phyloP scores from a whole-genome alignment of 148 eudicot genomes.

The Arctostaphylos glauca region DNA sequence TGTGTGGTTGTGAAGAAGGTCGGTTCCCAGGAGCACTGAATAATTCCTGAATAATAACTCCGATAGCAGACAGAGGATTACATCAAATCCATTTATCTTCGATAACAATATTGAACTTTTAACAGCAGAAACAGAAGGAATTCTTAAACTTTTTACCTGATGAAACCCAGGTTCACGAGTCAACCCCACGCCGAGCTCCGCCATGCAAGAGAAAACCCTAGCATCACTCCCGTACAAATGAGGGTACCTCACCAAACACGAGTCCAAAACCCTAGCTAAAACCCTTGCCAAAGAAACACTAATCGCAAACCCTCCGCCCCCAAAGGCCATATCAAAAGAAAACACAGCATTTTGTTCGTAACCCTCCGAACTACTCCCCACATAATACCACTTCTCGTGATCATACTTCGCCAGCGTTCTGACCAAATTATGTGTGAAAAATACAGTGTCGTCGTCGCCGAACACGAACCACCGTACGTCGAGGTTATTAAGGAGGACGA shows the following conservation, averaged over 20 bases:
- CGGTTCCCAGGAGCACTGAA: too few species aligned
- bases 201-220: conserved; percentile 62
- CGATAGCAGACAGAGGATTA: too few species aligned
- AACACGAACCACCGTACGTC: conserved; percentile 56
- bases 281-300: conserved; percentile 55
- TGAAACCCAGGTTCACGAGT: conserved; percentile 79
- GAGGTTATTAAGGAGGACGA: conserved; percentile 21
- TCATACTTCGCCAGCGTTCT: conserved; percentile 48
- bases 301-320: conserved; percentile 79
- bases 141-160: conserved; percentile 44
- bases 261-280: conserved; percentile 60
- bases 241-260: conserved; percentile 61
- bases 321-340: conserved; percentile 68
- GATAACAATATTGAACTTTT: neutral
- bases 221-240: conserved; percentile 79
- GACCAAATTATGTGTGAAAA: conserved; percentile 50
- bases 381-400: conserved; percentile 48
- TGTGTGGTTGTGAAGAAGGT: too few species aligned
- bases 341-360: conserved; percentile 35
- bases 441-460: conserved; percentile 77
- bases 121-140: neutral
- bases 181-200: conserved; percentile 68
- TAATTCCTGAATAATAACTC: too few species aligned
- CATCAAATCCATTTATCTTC: neutral
- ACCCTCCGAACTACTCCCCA: conserved; percentile 62